These are phyloP conservation scores for Cubamyces sp. DNA, from an alignment of 768 basidiomycete genomes.

Conservation along the genomic window DNA sequence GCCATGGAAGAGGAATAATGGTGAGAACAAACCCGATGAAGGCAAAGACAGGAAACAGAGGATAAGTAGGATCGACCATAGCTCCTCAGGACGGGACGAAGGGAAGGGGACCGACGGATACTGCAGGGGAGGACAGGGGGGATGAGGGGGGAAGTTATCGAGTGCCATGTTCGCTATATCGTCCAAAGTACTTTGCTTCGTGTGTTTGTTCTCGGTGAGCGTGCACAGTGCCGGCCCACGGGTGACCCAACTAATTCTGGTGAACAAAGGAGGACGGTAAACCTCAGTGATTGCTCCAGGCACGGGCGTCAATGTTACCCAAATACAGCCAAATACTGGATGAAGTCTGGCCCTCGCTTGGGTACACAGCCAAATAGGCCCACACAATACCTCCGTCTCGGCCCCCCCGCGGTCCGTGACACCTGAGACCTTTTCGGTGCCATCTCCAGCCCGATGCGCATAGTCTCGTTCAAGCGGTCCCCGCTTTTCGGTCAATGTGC, in stretches of 20 bases:
- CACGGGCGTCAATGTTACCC: neutral
- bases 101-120: neutral
- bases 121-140: neutral
- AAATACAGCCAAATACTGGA: neutral
- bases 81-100: neutral
- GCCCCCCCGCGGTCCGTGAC: no score
- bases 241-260: neutral
- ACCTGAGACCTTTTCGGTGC: no score
- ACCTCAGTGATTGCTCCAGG: neutral
- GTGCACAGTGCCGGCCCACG: neutral
- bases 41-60: conserved; percentile 41
- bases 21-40: conserved; percentile 45
- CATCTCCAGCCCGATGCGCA: no score
- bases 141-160: neutral
- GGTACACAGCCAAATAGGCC: no score
- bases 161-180: neutral
- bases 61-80: conserved; percentile 34
- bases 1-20: conserved; percentile 57
- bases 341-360: no score
- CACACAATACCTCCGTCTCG: no score
- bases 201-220: neutral
- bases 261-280: neutral
- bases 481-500: no score
- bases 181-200: neutral
- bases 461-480: no score